These are phyloP conservation scores for Tetradesmus obliquus DNA, from an alignment of 139 green algal genomes.

Conservation along the genomic window DNA sequence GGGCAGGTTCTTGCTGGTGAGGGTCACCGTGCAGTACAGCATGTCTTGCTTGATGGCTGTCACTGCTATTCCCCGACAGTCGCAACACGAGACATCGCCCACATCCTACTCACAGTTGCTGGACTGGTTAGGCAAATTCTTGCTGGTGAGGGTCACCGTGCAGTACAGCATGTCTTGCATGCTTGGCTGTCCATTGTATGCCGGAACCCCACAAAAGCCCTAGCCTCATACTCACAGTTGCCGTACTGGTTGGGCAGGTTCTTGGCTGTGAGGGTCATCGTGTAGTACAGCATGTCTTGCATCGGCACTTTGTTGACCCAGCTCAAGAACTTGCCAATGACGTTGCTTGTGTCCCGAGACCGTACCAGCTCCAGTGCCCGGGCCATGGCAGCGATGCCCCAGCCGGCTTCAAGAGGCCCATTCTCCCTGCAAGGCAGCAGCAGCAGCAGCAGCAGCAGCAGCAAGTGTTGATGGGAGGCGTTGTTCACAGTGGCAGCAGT, in stretches of 20 bases:
- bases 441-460: background rate
- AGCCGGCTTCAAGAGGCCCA: background rate
- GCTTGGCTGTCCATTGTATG: no score
- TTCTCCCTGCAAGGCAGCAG: background rate
- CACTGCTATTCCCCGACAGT: no score
- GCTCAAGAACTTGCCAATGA: background rate
- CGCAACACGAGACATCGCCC: no score
- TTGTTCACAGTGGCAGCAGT: no score
- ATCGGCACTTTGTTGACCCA: background rate
- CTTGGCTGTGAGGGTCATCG: background rate
- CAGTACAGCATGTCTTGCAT: no score
- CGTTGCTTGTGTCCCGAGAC: background rate
- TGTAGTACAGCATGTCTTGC: background rate
- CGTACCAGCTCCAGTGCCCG: background rate
- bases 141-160: no score
- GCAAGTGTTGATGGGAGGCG: background rate
- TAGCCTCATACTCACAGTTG: background rate
- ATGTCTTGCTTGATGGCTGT: no score
- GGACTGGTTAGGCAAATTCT: no score
- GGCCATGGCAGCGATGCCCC: background rate
- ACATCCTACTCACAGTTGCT: no score
- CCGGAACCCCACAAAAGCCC: background rate
- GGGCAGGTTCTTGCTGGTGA: no score
- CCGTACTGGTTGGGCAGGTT: background rate
- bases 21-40: no score